Conservation (phyloP, 768 basidiomycete species). For the Psilocybe cubensis region DNA sequence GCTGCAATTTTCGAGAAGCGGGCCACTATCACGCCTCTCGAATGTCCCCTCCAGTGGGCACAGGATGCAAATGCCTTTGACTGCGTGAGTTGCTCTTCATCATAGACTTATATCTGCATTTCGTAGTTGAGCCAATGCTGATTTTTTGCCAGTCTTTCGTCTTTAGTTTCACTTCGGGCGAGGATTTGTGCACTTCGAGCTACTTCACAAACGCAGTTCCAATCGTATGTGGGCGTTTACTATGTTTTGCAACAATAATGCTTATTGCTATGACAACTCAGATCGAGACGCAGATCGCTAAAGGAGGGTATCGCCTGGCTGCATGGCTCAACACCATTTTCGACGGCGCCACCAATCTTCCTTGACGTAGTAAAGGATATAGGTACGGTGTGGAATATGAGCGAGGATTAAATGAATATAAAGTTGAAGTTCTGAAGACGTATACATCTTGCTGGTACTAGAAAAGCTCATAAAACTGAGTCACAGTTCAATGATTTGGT, state of each 20-base stretch:
- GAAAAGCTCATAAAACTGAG: no score
- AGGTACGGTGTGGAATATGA: no score
- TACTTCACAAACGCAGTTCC: constrained; percentile 31
- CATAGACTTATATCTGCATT: background rate
- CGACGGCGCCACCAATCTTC: constrained; percentile 39
- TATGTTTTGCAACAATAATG: background rate
- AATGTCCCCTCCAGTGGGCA: constrained; percentile 53
- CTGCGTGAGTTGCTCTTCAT: constrained; percentile 33
- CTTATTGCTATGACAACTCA: constrained; percentile 8
- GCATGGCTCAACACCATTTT: constrained; percentile 55
- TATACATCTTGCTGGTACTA: no score
- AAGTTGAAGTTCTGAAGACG: no score
- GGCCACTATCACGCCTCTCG: constrained; percentile 39
- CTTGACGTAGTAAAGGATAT: constrained; percentile 26
- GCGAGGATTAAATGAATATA: no score
- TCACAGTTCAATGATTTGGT: no score
- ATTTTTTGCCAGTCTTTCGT: constrained; percentile 39
- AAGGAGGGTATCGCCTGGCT: constrained; percentile 49
- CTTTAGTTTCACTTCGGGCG: constrained; percentile 39
- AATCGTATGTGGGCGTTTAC: background rate
- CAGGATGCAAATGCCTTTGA: constrained; percentile 45
- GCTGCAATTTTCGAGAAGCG: constrained; percentile 20
- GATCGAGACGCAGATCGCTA: constrained; percentile 50
- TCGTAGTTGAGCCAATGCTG: no score
- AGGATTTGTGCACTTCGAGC: constrained; percentile 47